Base-by-base conservation (phyloP, 2,329 filamentous ascomycete genomes). In the Scedosporium aurantiacum region DNA sequence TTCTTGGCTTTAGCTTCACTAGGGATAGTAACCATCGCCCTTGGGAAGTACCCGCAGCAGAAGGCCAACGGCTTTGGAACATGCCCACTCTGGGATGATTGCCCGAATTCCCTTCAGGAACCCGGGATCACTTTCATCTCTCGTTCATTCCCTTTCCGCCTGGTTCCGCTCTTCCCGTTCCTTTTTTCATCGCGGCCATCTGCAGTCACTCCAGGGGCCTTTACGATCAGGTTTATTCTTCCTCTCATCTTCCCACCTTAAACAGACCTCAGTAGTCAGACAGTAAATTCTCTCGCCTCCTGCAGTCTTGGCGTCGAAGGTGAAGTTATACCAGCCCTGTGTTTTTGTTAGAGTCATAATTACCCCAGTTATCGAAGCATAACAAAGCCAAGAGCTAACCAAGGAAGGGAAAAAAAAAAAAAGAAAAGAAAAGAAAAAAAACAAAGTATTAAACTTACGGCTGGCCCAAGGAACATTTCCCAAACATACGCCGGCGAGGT, bases 311-410 rank as follows among this genome's bases (percentile, higher is more conserved):
- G 57, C 57, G 23, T 58, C 57, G 25, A 58, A 58, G 28, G 37
- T 58, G 25, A 58, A 58, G 40, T 58, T 58, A 27, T 58, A 58
- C 57, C 57, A 58, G 37, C 40, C 57, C 57, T 58, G 23, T 58
- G n/a, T 47, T 18, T 47, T 18, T 21, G 2, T 47, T 21, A 47
- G 43, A 47, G 43, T 16, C 43, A 47, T 18, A 2, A 47, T 14
- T 10, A 12, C 16, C 16, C n/a, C 2, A 18, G 5, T 3, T 7
- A 47, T 3, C 18, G 18, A 47, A 18, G 18, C n/a, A n/a, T n/a
- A 2, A 4, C 18, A 18, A 18, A 47, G 2, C 43, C 18, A 21
- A 6, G 6, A 41, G 14, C 37, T 7, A 7, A 41, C 6, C 6
- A 41, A 14, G 37, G 14, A 7, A 41, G 37, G 37, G 37, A 41